phyloP scores from a whole-genome alignment of 176 grass and related monocot species.

The Phragmites australis region DNA sequence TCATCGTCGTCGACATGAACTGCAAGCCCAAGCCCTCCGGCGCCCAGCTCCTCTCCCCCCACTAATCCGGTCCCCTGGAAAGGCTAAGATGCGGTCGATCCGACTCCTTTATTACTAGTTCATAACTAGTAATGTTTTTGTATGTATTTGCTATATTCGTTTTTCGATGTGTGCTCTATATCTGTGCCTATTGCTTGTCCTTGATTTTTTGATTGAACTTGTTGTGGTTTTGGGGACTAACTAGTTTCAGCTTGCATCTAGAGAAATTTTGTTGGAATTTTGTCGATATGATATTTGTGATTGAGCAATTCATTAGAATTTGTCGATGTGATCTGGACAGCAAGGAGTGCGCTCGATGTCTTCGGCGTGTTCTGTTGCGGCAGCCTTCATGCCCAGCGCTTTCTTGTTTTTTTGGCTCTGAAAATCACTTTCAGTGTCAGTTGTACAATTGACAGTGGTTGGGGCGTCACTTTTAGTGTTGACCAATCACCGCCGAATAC shows the following conservation, averaged over 20 bases:
- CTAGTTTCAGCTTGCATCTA: background rate
- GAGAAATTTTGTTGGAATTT: no score
- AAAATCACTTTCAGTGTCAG: no score
- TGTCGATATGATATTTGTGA: no score
- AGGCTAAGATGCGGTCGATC: background rate
- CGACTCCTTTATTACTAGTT: background rate
- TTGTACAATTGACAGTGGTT: no score
- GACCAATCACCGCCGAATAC: no score
- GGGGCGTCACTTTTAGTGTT: no score
- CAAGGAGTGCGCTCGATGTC: no score
- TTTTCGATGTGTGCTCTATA: background rate
- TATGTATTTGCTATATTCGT: constrained; percentile 26
- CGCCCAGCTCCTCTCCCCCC: constrained; percentile 64
- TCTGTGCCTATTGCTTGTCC: background rate
- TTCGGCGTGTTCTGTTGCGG: no score
- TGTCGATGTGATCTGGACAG: no score
- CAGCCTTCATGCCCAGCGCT: no score
- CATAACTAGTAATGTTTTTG: background rate
- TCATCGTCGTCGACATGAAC: constrained; percentile 85
- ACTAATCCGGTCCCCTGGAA: constrained; percentile 31
- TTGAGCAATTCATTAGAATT: no score
- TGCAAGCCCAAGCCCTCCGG: constrained; percentile 68
- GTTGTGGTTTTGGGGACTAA: background rate
- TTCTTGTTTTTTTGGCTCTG: no score
- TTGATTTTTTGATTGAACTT: background rate